Evolutionary conservation across 768 basidiomycete genomes (phyloP), one percentile per base, ranked within the genome.

Genomic region (Boletales sp.): DNA sequence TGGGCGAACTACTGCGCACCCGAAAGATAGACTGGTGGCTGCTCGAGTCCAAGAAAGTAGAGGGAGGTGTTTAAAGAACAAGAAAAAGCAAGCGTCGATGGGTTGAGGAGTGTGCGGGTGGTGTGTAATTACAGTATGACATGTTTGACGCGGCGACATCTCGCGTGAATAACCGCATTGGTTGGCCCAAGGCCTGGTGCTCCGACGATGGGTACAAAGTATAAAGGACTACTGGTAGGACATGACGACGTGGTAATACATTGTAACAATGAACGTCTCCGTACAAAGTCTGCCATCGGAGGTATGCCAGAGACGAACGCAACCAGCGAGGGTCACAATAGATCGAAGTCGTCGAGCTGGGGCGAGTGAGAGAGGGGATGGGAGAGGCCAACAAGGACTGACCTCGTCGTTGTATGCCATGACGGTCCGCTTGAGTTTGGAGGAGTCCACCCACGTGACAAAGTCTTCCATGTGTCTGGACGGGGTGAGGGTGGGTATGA

Each of bases 371-470:
- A 30, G 44, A 19, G 48, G 45, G 5, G 18, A 17, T 37, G 19
- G 21, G 42, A 18, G 36, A 46, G 17, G 3, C 2, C 8, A 9
- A 15, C 50, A n/a, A 50, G 32, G 15, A 63, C 74, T 32, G 46
- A 90, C 90, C 82, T 96, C 87, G 72, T 96, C 94, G 66, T 99
- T 99, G 78, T 99, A 99, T 52, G 76, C 72, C 88, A 94, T 87
- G 70, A 98, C 84, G 0, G 91, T 94, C 48, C 95, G 79, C 82
- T 95, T 97, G 65, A 97, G 81, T 67, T 95, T 95, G 57, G 91
- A 94, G 21, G 92, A 92, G 65, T 97, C 94, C 18, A 98, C 94
- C 96, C 96, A 99, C 33, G 96, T 99, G 40, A 98, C 92, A 70
- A 94, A 99, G 77, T 99, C 96, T 64, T 98, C 94, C 94, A 96